A percentile compares a stretch with the other conserved stretches of the same genome.
These are phyloP conservation scores for Ananas comosus DNA, from an alignment of 176 grass and related monocot species.

Conservation along the genomic window DNA sequence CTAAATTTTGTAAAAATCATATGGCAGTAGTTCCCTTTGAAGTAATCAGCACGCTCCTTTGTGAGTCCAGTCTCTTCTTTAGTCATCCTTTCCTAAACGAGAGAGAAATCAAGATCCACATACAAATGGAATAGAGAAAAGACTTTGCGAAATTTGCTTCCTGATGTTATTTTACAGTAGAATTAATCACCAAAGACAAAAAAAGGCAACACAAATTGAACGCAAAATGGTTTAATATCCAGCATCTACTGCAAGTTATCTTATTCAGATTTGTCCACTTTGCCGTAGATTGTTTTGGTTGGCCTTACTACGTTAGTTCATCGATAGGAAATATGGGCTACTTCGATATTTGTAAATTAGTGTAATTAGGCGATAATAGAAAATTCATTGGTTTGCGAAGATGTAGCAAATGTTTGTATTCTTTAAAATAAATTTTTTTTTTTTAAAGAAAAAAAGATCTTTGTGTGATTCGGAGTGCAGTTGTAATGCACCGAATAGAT, in stretches of 20 bases:
- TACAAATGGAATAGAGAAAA: not conserved
- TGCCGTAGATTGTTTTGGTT: too few relatives aligned
- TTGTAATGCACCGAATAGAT: not conserved
- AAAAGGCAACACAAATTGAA: not conserved
- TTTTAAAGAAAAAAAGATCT: too few relatives aligned
- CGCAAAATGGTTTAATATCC: too few relatives aligned
- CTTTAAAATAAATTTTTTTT: not conserved
- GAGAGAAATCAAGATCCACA: not conserved
- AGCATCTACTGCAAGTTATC: too few relatives aligned
- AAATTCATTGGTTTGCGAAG: not conserved
- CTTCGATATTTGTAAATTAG: too few relatives aligned
- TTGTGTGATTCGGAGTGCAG: not conserved
- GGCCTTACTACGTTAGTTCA: too few relatives aligned
- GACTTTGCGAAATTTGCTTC: too few relatives aligned
- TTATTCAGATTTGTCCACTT: too few relatives aligned
- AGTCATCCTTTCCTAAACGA: slow-evolving; percentile 29
- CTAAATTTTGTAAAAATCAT: slow-evolving; percentile 19
- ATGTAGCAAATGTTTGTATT: not conserved
- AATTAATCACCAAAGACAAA: not conserved
- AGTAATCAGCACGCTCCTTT: slow-evolving; percentile 21
- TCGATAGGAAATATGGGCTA: too few relatives aligned
- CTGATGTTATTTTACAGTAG: not conserved
- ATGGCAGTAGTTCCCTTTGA: slow-evolving; percentile 16
- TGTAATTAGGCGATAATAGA: not conserved
- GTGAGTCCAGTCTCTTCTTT: slow-evolving; percentile 21